These are phyloP conservation scores for Carpinus fangiana DNA, from an alignment of 306 rosid species.

Conservation along the genomic window DNA sequence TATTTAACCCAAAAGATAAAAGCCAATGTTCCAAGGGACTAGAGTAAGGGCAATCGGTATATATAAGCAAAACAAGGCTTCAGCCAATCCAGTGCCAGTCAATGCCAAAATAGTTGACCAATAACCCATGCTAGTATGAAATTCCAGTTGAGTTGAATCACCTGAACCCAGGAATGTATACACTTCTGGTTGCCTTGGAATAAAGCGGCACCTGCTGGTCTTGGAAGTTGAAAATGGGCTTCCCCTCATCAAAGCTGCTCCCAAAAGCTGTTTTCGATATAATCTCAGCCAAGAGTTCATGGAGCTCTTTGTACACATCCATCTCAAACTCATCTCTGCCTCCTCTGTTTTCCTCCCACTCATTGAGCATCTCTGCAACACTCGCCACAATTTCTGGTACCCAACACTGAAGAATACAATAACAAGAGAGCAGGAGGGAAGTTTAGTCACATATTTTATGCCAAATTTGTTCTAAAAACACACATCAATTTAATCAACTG, in stretches of 20 bases:
- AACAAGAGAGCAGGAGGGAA: too few relatives aligned
- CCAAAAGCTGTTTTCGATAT: slow-evolving; percentile 62
- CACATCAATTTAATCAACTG: too few relatives aligned
- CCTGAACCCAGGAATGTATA: slow-evolving; percentile 65
- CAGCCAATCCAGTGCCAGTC: too few relatives aligned
- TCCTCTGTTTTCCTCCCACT: slow-evolving; percentile 46
- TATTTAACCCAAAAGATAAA: too few relatives aligned
- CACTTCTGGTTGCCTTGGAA: slow-evolving; percentile 26
- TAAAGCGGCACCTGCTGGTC: slow-evolving; percentile 44
- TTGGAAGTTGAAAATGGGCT: slow-evolving; percentile 45
- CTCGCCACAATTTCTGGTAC: slow-evolving; percentile 44
- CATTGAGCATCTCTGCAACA: slow-evolving; percentile 25
- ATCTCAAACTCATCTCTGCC: slow-evolving; percentile 52
- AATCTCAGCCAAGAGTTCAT: slow-evolving; percentile 37
- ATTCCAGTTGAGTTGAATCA: background rate
- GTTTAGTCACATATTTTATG: too few relatives aligned
- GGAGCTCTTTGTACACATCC: slow-evolving; percentile 43
- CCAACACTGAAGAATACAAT: slow-evolving; percentile 34
- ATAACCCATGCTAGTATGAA: too few relatives aligned
- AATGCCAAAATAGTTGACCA: too few relatives aligned
- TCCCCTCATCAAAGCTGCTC: slow-evolving; percentile 57
- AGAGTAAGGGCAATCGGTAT: too few relatives aligned
- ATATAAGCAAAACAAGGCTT: too few relatives aligned
- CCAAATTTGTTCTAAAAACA: too few relatives aligned
- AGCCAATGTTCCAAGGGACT: too few relatives aligned